Evolutionary conservation across 192 early-diverging fungal species (phyloP).

Genomic region (Oehlia diaphana): DNA sequence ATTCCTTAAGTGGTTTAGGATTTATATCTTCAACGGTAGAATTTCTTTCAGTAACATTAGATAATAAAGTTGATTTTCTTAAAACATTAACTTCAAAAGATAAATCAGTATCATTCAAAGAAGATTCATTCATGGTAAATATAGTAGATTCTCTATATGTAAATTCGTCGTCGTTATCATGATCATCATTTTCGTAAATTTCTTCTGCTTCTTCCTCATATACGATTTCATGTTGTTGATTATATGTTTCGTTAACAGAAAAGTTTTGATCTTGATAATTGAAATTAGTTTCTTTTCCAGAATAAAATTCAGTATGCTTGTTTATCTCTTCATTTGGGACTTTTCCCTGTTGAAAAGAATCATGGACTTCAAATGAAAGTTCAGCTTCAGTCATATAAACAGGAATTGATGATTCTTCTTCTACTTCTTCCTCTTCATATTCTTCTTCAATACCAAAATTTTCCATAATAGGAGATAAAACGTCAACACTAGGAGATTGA

Average conservation of each 20-base stretch:
- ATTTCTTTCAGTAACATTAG: background rate
- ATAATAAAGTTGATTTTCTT: background rate
- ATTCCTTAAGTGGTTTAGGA: background rate
- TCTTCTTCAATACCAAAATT: background rate
- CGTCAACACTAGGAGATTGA: background rate
- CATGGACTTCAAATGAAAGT: background rate
- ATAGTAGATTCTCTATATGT: background rate
- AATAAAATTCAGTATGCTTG: background rate
- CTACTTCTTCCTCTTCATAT: background rate
- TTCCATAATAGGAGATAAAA: background rate
- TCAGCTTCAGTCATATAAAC: background rate
- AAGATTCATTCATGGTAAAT: background rate
- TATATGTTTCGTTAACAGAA: background rate
- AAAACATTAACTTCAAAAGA: slow-evolving; percentile 13
- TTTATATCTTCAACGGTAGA: background rate
- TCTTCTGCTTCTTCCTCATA: background rate
- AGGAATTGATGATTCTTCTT: background rate
- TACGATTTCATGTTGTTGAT: background rate
- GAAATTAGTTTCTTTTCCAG: background rate
- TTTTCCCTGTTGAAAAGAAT: background rate
- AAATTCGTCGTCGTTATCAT: background rate
- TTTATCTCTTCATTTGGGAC: background rate
- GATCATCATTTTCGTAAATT: background rate
- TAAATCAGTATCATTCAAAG: slow-evolving; percentile 11
- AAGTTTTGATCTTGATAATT: background rate